Evolutionary conservation across 345 rosid species (phyloP), one percentile per base, ranked within the genome.

Genomic region (Gossypium arboreum): DNA sequence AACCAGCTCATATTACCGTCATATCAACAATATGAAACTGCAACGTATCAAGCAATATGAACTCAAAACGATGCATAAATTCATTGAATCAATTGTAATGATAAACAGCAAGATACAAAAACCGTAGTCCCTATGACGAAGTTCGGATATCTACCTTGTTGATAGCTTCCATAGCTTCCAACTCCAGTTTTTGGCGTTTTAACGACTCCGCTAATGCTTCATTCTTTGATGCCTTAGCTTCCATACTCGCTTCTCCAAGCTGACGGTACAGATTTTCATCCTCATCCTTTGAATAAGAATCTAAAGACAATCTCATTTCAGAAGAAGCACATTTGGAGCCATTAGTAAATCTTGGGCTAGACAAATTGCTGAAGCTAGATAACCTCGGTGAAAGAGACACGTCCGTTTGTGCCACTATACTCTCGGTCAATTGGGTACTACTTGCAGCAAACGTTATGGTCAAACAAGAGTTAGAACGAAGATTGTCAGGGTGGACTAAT

Each of bases 101-200:
- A 44, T 44, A 17, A 44, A 16, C 66, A 12, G 6, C 68, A 39
- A 43, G 54, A 44, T 39, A 43, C 24, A 20, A 22, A 64, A 72
- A 63, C 50, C 47, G 41, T 66, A 22, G 51, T 72, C 48, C 34
- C 12, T 22, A 17, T 6, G 73, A 61, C n/a, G 47, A 51, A 52
- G 51, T 55, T 12, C 61, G 44, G 58, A 61, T 64, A 55, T 48
- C 16, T 81, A 91, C 93, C 97, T 82, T 89, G 72, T 80, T 63
- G 71, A 83, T 71, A 50, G 83, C 82, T 83, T 86, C 81, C 58
- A 85, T 41, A 77, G 87, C 87, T 59, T 85, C 79, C 12, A 34
- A 47, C 78, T 91, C 97, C 83, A 80, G 48, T 45, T 44, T 83
- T 79, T 56, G 68, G 73, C 84, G 5, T 73, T 59, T 79, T 62